Percentiles rank a stretch among this genome's conserved stretches.
These are phyloP conservation scores for Ganoderma lingzhi DNA, from an alignment of 1,284 basidiomycete genomes.

Conservation along the genomic window DNA sequence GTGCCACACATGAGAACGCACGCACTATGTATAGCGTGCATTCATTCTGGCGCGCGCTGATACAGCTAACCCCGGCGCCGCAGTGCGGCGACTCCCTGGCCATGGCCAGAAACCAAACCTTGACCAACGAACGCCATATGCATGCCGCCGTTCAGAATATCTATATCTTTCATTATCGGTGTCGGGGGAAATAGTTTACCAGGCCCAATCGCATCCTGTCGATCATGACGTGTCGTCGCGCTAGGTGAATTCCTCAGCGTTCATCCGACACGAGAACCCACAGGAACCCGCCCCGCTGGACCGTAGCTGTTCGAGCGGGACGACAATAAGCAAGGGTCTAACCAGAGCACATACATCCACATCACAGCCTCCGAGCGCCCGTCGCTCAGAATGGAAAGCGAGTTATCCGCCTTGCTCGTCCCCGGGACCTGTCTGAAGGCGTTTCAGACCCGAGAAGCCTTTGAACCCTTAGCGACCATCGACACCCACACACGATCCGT, in stretches of 20 bases:
- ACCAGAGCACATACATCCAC: neutral
- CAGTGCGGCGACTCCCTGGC: neutral
- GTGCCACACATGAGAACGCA: neutral
- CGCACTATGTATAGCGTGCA: neutral
- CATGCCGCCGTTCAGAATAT: neutral
- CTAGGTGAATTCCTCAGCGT: neutral
- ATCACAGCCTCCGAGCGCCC: slow-evolving; percentile 2
- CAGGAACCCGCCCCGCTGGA: neutral
- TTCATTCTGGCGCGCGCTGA: neutral
- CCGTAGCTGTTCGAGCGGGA: neutral
- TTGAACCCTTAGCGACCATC: slow-evolving; percentile 5
- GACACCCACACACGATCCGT: slow-evolving; percentile 3
- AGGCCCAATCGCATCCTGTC: neutral
- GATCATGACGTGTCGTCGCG: slow-evolving; percentile 2
- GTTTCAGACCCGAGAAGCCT: neutral
- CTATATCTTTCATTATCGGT: neutral
- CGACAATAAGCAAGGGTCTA: neutral
- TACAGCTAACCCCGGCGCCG: neutral
- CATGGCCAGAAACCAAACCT: neutral
- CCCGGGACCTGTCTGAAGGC: neutral
- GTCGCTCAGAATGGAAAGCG: neutral
- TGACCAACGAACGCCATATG: neutral
- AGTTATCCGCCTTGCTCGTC: neutral
- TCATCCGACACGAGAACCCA: slow-evolving; percentile 2
- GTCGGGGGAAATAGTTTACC: neutral